Evolutionary conservation across 768 basidiomycete genomes (phyloP).

Genomic region (Megacollybia marginata): DNA sequence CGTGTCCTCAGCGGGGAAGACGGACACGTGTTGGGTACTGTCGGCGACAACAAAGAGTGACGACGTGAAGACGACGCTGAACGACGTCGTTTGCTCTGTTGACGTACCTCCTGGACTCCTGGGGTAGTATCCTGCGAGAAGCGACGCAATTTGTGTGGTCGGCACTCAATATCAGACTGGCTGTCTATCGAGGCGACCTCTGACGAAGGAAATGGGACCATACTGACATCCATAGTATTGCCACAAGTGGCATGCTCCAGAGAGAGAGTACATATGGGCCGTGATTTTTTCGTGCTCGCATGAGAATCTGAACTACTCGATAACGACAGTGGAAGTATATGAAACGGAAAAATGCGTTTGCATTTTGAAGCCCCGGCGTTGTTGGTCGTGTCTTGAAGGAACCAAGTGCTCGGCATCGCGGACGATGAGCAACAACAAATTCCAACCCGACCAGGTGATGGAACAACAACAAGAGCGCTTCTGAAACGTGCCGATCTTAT

Average conservation of each 20-base stretch:
- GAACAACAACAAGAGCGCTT: no score
- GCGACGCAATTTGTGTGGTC: neutral
- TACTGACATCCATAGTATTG: neutral
- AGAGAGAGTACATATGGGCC: neutral
- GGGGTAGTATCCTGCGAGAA: neutral
- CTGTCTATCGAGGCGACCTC: neutral
- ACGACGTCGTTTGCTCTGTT: neutral
- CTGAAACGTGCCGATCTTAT: no score
- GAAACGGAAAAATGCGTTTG: neutral
- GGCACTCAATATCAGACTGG: neutral
- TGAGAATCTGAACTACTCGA: no score
- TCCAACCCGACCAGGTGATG: no score
- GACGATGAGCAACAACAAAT: no score
- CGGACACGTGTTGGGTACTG: neutral
- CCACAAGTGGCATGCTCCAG: neutral
- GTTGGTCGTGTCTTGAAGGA: no score
- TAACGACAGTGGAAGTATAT: neutral
- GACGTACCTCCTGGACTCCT: no score
- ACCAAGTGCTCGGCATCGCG: no score
- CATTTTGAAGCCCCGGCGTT: neutral
- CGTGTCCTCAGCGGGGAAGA: neutral
- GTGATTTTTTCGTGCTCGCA: neutral
- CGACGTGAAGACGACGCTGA: neutral
- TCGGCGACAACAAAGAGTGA: neutral
- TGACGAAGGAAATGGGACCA: neutral